Conservation (phyloP, 805 yeast genomes). For the Saturnispora diversa region DNA sequence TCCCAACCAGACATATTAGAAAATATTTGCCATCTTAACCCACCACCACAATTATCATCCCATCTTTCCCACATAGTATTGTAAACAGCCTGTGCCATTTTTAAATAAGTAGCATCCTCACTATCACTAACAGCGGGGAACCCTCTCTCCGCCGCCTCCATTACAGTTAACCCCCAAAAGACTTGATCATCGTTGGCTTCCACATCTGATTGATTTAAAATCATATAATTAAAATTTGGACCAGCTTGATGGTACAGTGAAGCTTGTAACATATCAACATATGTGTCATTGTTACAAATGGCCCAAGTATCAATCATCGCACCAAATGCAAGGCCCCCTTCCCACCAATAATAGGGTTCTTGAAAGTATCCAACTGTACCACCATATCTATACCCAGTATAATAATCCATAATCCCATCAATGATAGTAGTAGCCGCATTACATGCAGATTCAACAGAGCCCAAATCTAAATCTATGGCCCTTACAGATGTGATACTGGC, state of each 20-base stretch:
- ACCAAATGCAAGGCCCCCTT: conserved; percentile 73
- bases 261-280: conserved; percentile 43
- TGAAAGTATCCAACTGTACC: conserved; percentile 66
- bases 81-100: conserved; percentile 80
- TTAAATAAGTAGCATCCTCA: conserved; percentile 66
- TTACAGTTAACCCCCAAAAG: conserved; percentile 80
- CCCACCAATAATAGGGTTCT: conserved; percentile 84
- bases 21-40: conserved; percentile 93
- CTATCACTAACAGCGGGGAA: conserved; percentile 55
- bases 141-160: conserved; percentile 77
- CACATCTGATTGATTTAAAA: conserved; percentile 68
- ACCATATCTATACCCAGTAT: conserved; percentile 55
- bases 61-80: conserved; percentile 86
- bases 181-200: conserved; percentile 93
- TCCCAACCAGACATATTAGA: conserved; percentile 90
- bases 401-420: conserved; percentile 72
- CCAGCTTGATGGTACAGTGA: conserved; percentile 68
- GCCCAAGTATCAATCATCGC: conserved; percentile 62
- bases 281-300: conserved; percentile 60
- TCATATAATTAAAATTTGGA: conserved; percentile 59
- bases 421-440: conserved; percentile 55
- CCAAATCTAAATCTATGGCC: conserved; percentile 12
- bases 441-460: conserved; percentile 23
- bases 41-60: conserved; percentile 90
- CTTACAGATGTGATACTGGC: neutral